These are phyloP conservation scores for Phanerochaete sordida DNA, from an alignment of 768 basidiomycete species.

Conservation along the genomic window DNA sequence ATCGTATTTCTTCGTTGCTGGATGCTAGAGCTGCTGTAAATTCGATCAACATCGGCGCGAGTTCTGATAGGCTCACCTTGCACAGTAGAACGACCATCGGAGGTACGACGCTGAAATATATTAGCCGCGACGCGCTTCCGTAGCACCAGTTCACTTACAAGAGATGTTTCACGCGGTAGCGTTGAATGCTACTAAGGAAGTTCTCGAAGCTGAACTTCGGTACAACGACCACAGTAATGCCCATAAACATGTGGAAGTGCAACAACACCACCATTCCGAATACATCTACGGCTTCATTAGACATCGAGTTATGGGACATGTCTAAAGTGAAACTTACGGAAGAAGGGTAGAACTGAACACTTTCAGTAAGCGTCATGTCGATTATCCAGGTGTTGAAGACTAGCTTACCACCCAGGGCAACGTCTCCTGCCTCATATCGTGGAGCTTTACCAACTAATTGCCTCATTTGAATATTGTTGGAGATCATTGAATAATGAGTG, in stretches of 20 bases:
- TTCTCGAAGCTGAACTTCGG: constrained; percentile 27
- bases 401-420: constrained; percentile 50
- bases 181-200: constrained; percentile 30
- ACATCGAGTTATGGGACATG: neutral
- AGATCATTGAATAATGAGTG: constrained; percentile 33
- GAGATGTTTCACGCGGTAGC: constrained; percentile 29
- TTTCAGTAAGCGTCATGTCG: neutral
- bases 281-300: constrained; percentile 43
- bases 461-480: constrained; percentile 29
- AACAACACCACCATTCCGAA: constrained; percentile 65
- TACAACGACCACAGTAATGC: constrained; percentile 37
- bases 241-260: constrained; percentile 53
- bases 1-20: constrained; percentile 27
- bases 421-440: constrained; percentile 56
- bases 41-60: neutral
- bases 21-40: neutral
- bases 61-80: constrained; percentile 23
- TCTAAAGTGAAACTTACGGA: constrained; percentile 37
- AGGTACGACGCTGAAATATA: constrained; percentile 23
- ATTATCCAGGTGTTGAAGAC: neutral
- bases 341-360: constrained; percentile 51
- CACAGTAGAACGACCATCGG: constrained; percentile 29
- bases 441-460: constrained; percentile 2
- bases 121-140: neutral
- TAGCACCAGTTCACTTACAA: constrained; percentile 15